Base-by-base conservation (phyloP, 2,329 filamentous ascomycete genomes). In the Zarea fungicola region DNA sequence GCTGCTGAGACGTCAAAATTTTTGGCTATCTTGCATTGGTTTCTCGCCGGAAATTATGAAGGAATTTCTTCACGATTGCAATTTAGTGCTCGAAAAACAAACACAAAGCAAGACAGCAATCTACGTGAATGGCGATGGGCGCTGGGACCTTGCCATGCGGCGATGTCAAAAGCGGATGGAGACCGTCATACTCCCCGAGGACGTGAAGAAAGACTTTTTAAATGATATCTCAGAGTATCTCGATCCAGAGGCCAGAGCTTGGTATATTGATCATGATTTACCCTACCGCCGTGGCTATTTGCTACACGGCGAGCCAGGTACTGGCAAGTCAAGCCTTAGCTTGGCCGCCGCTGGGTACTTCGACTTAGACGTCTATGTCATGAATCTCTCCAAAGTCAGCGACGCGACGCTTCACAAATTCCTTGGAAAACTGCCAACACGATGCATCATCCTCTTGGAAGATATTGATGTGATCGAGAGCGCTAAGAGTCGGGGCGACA, bases 381-480 rank as follows among this genome's bases (percentile, higher is more conserved):
- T 71, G 47, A 65, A 62, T 35, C 58, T 71, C 9, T 58, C 63
- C 13, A 54, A 52, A 3, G 56, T 61, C 19, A 62, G 55, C 18
- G 60, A 69, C 37, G 46, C 52, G n/a, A 56, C 42, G 6, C 56
- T 71, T 1, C 60, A 63, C 16, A 50, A 46, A 1, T 51, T 66
- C 4, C 65, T 70, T 35, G 48, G 56, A 3, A 50, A 56, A 11
- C 59, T 72, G n/a, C 65, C 62, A 11, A 54, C 56, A 5, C 61
- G 62, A 41, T 71, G 62, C 49, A 53, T 72, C 19, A 60, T 72
- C 11, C 58, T 72, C 3, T 53, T 72, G n/a, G 65, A 72, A 51
- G 67, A 72, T 47, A 66, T 66, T 31, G 63, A 73, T 47, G 62
- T 62, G 26, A 55, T 52, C 16, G 32, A 46, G 14, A 37, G 31